phyloP scores from a whole-genome alignment of 75 land plant species.

The Pinus tabuliformis region DNA sequence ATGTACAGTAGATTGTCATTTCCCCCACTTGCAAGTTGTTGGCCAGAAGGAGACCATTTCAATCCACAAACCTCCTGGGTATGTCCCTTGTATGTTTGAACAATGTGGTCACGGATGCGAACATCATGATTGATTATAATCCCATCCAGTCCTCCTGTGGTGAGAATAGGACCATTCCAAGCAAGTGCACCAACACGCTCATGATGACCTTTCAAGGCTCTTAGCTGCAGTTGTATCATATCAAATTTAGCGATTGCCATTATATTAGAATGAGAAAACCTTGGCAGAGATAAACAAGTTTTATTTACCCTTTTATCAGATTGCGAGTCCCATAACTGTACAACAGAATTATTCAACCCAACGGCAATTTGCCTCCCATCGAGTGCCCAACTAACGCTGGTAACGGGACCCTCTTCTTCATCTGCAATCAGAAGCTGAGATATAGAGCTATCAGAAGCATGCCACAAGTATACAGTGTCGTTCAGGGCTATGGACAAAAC shows the following conservation, averaged over 20 bases:
- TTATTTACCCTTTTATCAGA: conserved; percentile 32
- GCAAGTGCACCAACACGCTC: conserved; percentile 75
- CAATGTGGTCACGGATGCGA: too few relatives aligned
- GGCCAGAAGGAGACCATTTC: too few relatives aligned
- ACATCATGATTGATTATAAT: too few relatives aligned
- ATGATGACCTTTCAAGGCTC: conserved; percentile 2
- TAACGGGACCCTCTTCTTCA: conserved; percentile 73
- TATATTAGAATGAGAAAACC: background rate
- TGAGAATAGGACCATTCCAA: conserved; percentile 74
- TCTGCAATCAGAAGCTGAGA: conserved; percentile 53
- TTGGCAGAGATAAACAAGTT: background rate
- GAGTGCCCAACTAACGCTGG: conserved; percentile 16
- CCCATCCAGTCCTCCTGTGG: conserved; percentile 74
- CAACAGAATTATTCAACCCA: conserved; percentile 42
- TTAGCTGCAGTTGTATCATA: conserved; percentile 32
- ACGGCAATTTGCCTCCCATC: conserved; percentile 50
- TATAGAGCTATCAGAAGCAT: conserved; percentile 16
- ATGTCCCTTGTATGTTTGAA: too few relatives aligned
- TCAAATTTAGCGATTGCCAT: conserved; percentile 25
- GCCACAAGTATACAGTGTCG: conserved; percentile 72
- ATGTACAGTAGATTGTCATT: conserved; percentile 46
- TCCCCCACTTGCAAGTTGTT: conserved; percentile 23
- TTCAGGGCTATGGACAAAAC: conserved; percentile 71
- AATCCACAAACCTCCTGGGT: too few relatives aligned
- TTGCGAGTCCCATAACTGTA: conserved; percentile 32